Conservation (phyloP, 1,284 basidiomycete genomes). For the Puccinia triticina region DNA sequence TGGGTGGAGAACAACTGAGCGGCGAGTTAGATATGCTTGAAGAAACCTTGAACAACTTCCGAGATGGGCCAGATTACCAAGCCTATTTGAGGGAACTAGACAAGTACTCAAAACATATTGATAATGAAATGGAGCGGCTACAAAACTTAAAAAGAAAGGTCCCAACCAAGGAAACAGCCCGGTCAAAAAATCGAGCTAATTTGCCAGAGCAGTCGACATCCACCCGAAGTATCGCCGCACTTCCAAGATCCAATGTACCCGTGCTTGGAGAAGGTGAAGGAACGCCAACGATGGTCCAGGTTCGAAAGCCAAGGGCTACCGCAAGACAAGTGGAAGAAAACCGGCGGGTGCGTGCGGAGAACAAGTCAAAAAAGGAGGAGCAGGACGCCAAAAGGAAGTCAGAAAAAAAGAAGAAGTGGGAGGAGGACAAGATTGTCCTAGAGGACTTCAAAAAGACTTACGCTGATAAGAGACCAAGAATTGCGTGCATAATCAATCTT, state of each 20-base stretch:
- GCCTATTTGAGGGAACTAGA: too few species aligned
- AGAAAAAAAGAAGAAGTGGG: slow-evolving; percentile 7
- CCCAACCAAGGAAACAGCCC: not conserved
- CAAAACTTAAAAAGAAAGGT: slow-evolving; percentile 7
- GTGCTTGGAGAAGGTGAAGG: too few species aligned
- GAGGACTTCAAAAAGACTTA: too few species aligned
- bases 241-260: not conserved
- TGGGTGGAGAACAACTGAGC: not conserved
- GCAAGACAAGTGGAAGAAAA: not conserved
- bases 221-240: not conserved
- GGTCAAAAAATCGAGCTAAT: not conserved
- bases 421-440: not conserved
- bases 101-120: not conserved
- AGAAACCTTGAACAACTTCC: not conserved
- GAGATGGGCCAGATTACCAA: too few species aligned
- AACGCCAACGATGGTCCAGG: not conserved
- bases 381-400: not conserved
- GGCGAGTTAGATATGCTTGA: not conserved
- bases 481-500: too few species aligned
- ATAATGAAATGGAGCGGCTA: not conserved
- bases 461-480: too few species aligned
- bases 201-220: not conserved
- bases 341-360: not conserved
- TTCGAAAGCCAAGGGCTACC: not conserved
- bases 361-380: not conserved